Evolutionary conservation across 2,329 filamentous ascomycete genomes (phyloP).

Genomic region (Xylaria sp.): DNA sequence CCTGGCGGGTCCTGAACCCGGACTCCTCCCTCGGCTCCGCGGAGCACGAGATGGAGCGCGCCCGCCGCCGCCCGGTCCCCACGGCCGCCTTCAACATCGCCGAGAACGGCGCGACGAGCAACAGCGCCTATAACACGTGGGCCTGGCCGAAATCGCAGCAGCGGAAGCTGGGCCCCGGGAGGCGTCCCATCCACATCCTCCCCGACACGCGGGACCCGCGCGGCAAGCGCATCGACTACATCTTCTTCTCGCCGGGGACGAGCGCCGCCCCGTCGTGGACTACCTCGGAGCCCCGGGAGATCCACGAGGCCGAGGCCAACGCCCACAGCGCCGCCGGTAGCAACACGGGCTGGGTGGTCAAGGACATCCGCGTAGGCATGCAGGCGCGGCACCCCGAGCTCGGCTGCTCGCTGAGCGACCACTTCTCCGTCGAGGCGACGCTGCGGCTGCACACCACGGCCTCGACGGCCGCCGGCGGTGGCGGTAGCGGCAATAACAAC

Average conservation of each 20-base stretch:
- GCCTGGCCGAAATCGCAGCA: slow-evolving; percentile 76
- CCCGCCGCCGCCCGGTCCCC: slow-evolving; percentile 68
- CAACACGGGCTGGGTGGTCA: slow-evolving; percentile 65
- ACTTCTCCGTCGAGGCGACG: slow-evolving; percentile 88
- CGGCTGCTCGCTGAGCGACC: slow-evolving; percentile 87
- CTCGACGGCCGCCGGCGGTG: slow-evolving; percentile 11
- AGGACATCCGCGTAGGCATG: slow-evolving; percentile 75
- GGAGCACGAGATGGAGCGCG: slow-evolving; percentile 66
- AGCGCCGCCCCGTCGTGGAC: slow-evolving; percentile 31
- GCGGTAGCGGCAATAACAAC: no score
- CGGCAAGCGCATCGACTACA: slow-evolving; percentile 92
- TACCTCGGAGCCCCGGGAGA: slow-evolving; percentile 18
- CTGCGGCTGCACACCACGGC: slow-evolving; percentile 55
- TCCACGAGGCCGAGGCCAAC: slow-evolving; percentile 11
- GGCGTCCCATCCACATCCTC: slow-evolving; percentile 63
- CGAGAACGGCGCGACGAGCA: slow-evolving; percentile 85
- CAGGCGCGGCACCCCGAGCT: slow-evolving; percentile 78
- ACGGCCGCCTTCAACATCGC: slow-evolving; percentile 76
- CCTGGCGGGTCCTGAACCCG: slow-evolving; percentile 83
- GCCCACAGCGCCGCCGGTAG: slow-evolving; percentile 35
- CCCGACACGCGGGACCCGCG: slow-evolving; percentile 67
- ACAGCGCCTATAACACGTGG: slow-evolving; percentile 89
- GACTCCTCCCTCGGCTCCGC: slow-evolving; percentile 79
- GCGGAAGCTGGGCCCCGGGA: slow-evolving; percentile 67
- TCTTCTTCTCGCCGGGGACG: slow-evolving; percentile 71